phyloP scores from a whole-genome alignment of 2,329 filamentous ascomycete genomes.

The Xylaria sp. region DNA sequence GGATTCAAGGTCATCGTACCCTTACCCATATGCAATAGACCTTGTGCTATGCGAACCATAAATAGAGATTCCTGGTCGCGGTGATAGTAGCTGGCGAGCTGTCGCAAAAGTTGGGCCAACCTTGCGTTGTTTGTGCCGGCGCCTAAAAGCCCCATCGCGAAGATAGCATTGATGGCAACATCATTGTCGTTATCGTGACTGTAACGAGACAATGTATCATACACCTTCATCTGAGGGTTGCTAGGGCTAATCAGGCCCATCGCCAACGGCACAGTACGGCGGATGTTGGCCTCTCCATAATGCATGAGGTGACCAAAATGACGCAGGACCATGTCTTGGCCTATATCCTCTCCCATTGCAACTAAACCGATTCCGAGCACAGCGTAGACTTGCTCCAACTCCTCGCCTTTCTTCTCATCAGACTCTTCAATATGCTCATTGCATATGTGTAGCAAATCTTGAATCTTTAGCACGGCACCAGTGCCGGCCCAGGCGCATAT shows the following conservation, averaged over 20 bases:
- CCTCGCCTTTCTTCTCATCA: conserved; percentile 94
- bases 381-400: conserved; percentile 94
- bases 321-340: conserved; percentile 97
- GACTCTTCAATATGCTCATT: conserved; percentile 97
- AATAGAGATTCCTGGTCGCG: conserved; percentile 95
- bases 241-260: conserved; percentile 97
- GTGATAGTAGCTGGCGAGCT: conserved; percentile 98
- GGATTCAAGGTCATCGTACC: conserved; percentile 95
- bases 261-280: conserved; percentile 92
- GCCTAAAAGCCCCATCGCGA: conserved; percentile 97
- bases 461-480: conserved; percentile 95
- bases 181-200: conserved; percentile 99
- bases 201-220: conserved; percentile 97
- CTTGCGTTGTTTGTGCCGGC: conserved; percentile 98
- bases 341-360: conserved; percentile 97
- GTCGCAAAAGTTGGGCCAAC: conserved; percentile 90
- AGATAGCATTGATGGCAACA: conserved; percentile 98
- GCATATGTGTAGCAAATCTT: conserved; percentile 97
- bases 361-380: conserved; percentile 94
- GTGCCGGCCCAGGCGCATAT: conserved; percentile 99
- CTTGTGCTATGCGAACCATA: conserved; percentile 99
- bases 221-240: conserved; percentile 99
- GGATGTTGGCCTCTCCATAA: conserved; percentile 97
- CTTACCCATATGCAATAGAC: conserved; percentile 98
- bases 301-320: conserved; percentile 99